These are phyloP conservation scores for Glarea lozoyensis DNA, from an alignment of 495 filamentous ascomycete species.

Conservation along the genomic window DNA sequence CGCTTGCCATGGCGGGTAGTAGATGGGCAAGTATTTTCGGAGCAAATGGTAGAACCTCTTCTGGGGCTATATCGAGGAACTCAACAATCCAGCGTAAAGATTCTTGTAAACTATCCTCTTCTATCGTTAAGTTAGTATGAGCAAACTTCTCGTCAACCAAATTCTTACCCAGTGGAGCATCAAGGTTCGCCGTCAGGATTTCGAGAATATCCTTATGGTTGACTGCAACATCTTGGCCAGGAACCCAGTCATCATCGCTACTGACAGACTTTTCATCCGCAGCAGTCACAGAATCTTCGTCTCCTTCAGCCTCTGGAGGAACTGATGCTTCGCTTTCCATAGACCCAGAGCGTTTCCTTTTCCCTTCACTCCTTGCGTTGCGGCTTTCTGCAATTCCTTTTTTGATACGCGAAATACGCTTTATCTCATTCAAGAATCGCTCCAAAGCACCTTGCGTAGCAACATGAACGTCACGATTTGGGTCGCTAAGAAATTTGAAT, in stretches of 20 bases:
- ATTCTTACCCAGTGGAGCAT: conserved; percentile 64
- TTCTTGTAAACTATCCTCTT: conserved; percentile 85
- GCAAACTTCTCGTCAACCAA: background rate
- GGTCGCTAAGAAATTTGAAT: conserved; percentile 85
- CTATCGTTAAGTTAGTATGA: conserved; percentile 31
- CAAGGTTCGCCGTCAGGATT: conserved; percentile 83
- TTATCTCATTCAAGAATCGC: conserved; percentile 88
- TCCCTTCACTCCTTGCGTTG: conserved; percentile 54
- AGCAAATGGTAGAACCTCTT: conserved; percentile 93
- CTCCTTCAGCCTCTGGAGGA: conserved; percentile 19
- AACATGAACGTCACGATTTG: conserved; percentile 86
- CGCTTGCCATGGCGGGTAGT: conserved; percentile 88
- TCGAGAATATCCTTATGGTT: conserved; percentile 88
- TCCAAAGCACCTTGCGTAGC: conserved; percentile 87
- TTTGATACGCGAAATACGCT: conserved; percentile 84
- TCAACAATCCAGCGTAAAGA: conserved; percentile 91
- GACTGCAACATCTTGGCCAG: conserved; percentile 92
- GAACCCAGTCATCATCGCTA: conserved; percentile 88
- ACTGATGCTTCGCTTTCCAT: conserved; percentile 53
- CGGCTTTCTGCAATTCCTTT: conserved; percentile 84
- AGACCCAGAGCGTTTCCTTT: conserved; percentile 53
- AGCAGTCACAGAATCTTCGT: conserved; percentile 48
- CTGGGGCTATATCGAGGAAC: conserved; percentile 94
- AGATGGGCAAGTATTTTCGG: conserved; percentile 86
- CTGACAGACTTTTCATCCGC: conserved; percentile 54